phyloP scores from a whole-genome alignment of 2,329 filamentous ascomycete genomes.

The Celoporthe dispersa region DNA sequence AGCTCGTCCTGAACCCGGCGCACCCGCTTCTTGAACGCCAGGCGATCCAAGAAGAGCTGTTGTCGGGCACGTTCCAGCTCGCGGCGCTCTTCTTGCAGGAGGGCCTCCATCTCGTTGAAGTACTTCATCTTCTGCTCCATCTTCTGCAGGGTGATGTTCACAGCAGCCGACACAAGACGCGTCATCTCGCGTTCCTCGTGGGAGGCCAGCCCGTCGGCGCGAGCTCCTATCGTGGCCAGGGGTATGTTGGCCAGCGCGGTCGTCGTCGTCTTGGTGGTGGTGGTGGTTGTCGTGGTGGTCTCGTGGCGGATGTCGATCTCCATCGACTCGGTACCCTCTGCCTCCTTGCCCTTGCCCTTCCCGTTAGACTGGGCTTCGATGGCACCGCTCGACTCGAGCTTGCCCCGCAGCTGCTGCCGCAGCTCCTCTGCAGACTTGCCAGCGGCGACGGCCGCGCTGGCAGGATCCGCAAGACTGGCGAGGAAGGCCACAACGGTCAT shows the following conservation, averaged over 20 bases:
- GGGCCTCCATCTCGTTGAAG: constrained; percentile 93
- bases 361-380: constrained; percentile 51
- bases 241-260: constrained; percentile 73
- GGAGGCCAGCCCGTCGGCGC: constrained; percentile 85
- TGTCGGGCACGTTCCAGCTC: constrained; percentile 92
- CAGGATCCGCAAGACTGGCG: constrained; percentile 86
- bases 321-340: constrained; percentile 59
- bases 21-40: constrained; percentile 87
- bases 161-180: constrained; percentile 85
- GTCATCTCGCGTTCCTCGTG: constrained; percentile 98
- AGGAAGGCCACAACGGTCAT: constrained; percentile 96
- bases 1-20: constrained; percentile 79
- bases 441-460: constrained; percentile 87
- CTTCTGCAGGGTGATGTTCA: constrained; percentile 94
- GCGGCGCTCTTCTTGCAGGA: constrained; percentile 87
- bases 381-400: constrained; percentile 65
- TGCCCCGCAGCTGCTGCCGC: constrained; percentile 76
- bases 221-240: constrained; percentile 82
- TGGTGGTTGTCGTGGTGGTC: constrained; percentile 51
- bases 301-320: constrained; percentile 63
- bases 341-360: constrained; percentile 62
- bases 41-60: constrained; percentile 88
- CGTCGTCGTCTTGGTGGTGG: constrained; percentile 51
- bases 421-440: constrained; percentile 87
- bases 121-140: constrained; percentile 94